Percentiles rank a stretch among this genome's conserved stretches.
These are phyloP conservation scores for Emergomyces orientalis DNA, from an alignment of 2,329 filamentous ascomycete genomes.

Conservation along the genomic window DNA sequence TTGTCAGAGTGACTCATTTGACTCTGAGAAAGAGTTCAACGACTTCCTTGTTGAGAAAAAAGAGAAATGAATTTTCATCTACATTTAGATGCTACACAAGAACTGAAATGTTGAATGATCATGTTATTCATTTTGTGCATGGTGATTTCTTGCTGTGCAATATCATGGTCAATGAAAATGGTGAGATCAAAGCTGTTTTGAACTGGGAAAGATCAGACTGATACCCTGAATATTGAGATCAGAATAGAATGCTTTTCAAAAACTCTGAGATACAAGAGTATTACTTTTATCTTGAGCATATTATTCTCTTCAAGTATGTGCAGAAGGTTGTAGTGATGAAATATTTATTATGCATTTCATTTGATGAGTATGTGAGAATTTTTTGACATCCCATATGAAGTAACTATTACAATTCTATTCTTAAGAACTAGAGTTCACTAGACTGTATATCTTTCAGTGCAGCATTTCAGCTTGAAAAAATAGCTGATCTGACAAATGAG, in stretches of 20 bases:
- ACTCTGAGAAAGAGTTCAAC: constrained; percentile 10
- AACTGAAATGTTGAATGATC: constrained; percentile 1
- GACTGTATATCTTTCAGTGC: too few relatives aligned
- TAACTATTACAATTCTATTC: background rate
- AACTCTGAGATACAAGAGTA: background rate
- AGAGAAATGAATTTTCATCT: background rate
- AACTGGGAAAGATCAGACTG: constrained; percentile 16
- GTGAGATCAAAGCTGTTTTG: constrained; percentile 14
- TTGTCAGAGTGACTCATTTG: constrained; percentile 6
- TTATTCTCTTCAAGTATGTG: background rate
- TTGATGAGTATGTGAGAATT: background rate
- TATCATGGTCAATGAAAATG: constrained; percentile 14
- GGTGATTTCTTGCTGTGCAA: constrained; percentile 17
- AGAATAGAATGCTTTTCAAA: background rate
- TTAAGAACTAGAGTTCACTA: background rate
- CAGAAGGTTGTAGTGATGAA: background rate
- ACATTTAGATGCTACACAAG: background rate
- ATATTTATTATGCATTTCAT: background rate
- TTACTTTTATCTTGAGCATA: background rate
- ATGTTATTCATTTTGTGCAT: constrained; percentile 14
- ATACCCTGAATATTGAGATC: constrained; percentile 9
- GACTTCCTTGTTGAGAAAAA: constrained; percentile 7
- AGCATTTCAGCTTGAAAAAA: too few relatives aligned
- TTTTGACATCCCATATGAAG: background rate
- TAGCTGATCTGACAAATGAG: too few relatives aligned